Evolutionary conservation across 805 yeast genomes (phyloP), one percentile per base, ranked within the genome.

Genomic region (Babjeviella inositovora): DNA sequence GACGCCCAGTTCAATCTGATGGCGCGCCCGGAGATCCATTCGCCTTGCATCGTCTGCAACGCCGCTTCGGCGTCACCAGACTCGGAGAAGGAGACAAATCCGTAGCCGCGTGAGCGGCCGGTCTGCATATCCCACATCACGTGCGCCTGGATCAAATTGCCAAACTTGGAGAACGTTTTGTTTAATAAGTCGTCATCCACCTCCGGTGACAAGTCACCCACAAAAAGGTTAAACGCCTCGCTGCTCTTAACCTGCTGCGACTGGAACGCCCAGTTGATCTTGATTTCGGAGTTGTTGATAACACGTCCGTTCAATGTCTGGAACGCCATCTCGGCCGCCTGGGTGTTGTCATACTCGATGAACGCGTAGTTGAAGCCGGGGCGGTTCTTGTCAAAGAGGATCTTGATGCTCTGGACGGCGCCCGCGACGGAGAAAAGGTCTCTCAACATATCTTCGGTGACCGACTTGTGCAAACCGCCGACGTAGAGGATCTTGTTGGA

Each of bases 41-140:
- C 62, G 23, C 93, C 92, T 43, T 75, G 75, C 81, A 74, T 79
- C 14, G 71, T 48, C 27, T 59, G 61, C 32, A 80, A 52, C 14
- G 92, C 92, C 24, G 44, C 46, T 36, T 75, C 81, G 3, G 93
- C 94, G 32, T 80, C 87, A 11, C 53, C 47, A 31, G 60, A 65
- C 13, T 61, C 64, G 14, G 53, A 45, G 38, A 84, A 84, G 2
- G 87, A 72, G 8, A 81, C 90, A 46, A 84, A 82, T 3, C 95
- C 94, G 41, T 82, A 82, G 17, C 94, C 93, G 49, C 94, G 61
- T 3, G 93, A 80, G 41, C 93, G 61, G 20, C 92, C 90, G 13
- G 90, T 75, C 44, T 79, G 85, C 92, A 81, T 80, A 44, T 84
- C 94, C 94, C 95, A 82, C 94, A 82, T 84, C 15, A 82, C 94